Evolutionary conservation across 2,329 filamentous ascomycete species (phyloP).

Genomic region (Clarireedia monteithiana): DNA sequence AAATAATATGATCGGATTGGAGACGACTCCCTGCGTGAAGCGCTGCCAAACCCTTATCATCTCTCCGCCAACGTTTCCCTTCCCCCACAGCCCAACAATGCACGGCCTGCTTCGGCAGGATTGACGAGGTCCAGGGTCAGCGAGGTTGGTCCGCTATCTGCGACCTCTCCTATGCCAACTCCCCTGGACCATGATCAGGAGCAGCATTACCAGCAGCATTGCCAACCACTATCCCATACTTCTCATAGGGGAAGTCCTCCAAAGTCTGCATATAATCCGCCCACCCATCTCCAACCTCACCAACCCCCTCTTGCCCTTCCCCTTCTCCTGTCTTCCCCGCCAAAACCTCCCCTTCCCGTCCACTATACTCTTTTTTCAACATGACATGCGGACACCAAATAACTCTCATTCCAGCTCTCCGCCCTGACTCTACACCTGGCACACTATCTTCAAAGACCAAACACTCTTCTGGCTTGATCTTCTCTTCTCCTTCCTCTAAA

Average conservation of each 20-base stretch:
- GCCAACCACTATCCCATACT: conserved; percentile 44
- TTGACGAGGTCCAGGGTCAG: too few species aligned
- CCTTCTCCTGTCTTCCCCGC: conserved; percentile 58
- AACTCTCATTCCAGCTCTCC: conserved; percentile 89
- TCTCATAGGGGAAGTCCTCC: conserved; percentile 48
- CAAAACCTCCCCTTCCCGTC: conserved; percentile 71
- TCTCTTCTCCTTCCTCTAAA: conserved; percentile 51
- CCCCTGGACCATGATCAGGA: too few species aligned
- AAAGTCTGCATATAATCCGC: conserved; percentile 45
- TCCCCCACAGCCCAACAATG: too few species aligned
- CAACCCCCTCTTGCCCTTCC: conserved; percentile 50
- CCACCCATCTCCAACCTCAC: conserved; percentile 53
- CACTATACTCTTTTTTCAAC: conserved; percentile 66
- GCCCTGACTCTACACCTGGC: conserved; percentile 81
- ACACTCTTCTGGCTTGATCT: conserved; percentile 76
- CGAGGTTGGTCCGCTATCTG: too few species aligned
- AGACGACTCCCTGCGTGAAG: too few species aligned
- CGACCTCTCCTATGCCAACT: too few species aligned
- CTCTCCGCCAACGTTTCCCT: too few species aligned
- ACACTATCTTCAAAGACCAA: conserved; percentile 96
- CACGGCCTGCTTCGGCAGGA: too few species aligned
- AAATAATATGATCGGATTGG: too few species aligned
- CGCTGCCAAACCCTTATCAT: too few species aligned
- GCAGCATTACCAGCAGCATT: not conserved
- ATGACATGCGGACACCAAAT: conserved; percentile 85